Conservation (phyloP, 1,139 yeast species). For the Geotrichum candidum region DNA sequence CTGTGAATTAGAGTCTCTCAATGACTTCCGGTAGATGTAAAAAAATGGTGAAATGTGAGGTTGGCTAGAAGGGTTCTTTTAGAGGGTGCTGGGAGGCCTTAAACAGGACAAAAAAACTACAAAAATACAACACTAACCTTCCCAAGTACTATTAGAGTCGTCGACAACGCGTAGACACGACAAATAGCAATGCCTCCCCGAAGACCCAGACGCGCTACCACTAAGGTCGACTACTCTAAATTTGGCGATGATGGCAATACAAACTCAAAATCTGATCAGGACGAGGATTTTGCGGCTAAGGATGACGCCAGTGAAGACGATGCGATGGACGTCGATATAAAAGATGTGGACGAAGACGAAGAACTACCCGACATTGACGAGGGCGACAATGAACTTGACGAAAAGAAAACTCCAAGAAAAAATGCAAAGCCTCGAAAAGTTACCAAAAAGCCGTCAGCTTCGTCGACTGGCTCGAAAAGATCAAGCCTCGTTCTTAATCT, state of each 20-base stretch:
- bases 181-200: conserved; percentile 3
- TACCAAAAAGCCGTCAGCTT: background rate
- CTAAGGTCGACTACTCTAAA: conserved; percentile 24
- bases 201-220: conserved; percentile 22
- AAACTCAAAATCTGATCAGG: conserved; percentile 2
- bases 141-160: background rate
- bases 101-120: background rate
- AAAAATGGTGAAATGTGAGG: background rate
- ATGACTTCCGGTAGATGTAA: background rate
- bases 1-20: background rate
- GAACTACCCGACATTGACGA: conserved; percentile 7
- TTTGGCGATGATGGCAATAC: conserved; percentile 19
- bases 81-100: background rate
- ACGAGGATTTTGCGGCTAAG: conserved; percentile 22
- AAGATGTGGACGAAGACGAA: conserved; percentile 16
- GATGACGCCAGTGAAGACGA: conserved; percentile 19
- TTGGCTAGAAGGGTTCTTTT: background rate
- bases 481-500: conserved; percentile 26
- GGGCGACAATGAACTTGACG: conserved; percentile 14
- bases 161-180: background rate
- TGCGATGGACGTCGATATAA: conserved; percentile 18
- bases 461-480: background rate
- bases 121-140: background rate
- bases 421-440: background rate
- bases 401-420: conserved; percentile 3